phyloP scores from a whole-genome alignment of 371 early-diverging fungal genomes.

The Cokeromyces recurvatus region DNA sequence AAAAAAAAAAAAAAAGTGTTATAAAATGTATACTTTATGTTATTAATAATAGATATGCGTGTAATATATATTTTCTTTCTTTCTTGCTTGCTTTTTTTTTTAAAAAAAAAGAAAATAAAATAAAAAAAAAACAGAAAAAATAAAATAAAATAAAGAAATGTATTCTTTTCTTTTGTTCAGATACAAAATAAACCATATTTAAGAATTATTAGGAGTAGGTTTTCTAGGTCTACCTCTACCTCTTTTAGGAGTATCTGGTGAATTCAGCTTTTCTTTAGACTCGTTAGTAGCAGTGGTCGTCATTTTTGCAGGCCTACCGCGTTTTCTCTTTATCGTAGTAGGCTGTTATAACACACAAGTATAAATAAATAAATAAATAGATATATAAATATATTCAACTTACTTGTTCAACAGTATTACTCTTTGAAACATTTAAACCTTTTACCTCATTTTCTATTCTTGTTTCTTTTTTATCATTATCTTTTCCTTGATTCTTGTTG shows the following conservation, averaged over 20 bases:
- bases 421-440: neutral
- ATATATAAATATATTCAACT: too few relatives aligned
- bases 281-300: neutral
- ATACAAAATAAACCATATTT: too few relatives aligned
- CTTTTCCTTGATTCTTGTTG: neutral
- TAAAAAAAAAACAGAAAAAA: neutral
- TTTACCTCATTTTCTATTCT: too few relatives aligned
- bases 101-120: neutral
- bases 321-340: conserved; percentile 5
- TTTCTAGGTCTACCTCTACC: conserved; percentile 17
- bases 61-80: too few relatives aligned
- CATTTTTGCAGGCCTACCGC: conserved; percentile 7
- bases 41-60: too few relatives aligned
- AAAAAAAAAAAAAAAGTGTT: too few relatives aligned
- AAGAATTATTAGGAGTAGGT: too few relatives aligned
- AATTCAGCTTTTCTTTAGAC: neutral
- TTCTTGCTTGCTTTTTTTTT: too few relatives aligned
- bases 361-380: too few relatives aligned
- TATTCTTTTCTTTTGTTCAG: neutral
- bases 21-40: too few relatives aligned
- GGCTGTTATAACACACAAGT: neutral
- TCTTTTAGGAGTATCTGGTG: neutral
- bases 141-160: neutral
- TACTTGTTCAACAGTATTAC: neutral
- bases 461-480: neutral